Evolutionary conservation across 2,329 filamentous ascomycete genomes (phyloP).

Genomic region (Colletotrichum spaethianum): DNA sequence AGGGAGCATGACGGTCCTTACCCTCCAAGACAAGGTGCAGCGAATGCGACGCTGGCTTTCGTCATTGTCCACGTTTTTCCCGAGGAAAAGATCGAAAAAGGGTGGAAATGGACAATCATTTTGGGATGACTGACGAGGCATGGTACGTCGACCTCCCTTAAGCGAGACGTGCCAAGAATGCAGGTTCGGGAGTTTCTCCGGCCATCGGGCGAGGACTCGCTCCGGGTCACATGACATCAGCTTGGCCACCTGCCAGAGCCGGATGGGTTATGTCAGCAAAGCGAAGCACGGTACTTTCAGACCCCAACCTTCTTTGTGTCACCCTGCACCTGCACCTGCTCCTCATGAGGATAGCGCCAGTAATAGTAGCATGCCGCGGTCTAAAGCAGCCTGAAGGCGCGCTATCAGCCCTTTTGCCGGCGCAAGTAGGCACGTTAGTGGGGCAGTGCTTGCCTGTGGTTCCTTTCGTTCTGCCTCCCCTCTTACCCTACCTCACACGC

Average conservation of each 20-base stretch:
- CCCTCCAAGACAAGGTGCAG: not conserved
- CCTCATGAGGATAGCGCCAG: conserved; percentile 19
- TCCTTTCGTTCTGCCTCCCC: conserved; percentile 9
- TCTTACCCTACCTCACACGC: conserved; percentile 4
- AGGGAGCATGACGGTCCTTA: not conserved
- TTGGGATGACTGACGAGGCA: conserved; percentile 24
- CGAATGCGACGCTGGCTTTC: conserved; percentile 4
- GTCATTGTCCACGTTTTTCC: conserved; percentile 15
- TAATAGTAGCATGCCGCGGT: conserved; percentile 6
- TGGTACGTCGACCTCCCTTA: conserved; percentile 9
- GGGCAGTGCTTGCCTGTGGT: conserved; percentile 26
- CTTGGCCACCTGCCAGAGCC: not conserved
- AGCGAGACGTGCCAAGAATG: conserved; percentile 25
- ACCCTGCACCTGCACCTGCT: conserved; percentile 16
- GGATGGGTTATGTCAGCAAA: conserved; percentile 23
- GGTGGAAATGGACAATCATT: not conserved
- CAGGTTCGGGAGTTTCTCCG: conserved; percentile 6
- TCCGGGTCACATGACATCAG: conserved; percentile 22
- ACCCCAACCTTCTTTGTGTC: conserved; percentile 17
- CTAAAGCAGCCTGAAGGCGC: conserved; percentile 6
- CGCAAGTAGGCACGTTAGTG: conserved; percentile 28
- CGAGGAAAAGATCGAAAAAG: not conserved
- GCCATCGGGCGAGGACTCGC: conserved; percentile 11
- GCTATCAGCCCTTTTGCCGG: conserved; percentile 18
- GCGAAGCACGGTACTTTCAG: conserved; percentile 33